These are phyloP conservation scores for Parathielavia hyrcaniae DNA, from an alignment of 495 filamentous ascomycete genomes.

Conservation along the genomic window DNA sequence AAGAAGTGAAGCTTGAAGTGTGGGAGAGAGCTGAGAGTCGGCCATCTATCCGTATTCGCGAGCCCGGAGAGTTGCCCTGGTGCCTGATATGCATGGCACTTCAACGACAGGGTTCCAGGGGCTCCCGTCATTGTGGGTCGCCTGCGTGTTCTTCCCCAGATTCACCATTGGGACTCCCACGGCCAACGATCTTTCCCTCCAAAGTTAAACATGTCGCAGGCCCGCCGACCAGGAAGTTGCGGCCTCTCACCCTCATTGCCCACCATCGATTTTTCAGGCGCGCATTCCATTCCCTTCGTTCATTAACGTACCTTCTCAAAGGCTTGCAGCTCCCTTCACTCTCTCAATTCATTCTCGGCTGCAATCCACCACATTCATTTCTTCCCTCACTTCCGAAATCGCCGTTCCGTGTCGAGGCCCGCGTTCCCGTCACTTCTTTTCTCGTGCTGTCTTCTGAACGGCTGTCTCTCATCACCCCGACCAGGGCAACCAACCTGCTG, in stretches of 20 bases:
- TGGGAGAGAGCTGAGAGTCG: no score
- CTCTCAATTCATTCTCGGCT: neutral
- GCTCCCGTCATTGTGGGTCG: neutral
- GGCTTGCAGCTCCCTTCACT: neutral
- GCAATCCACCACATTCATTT: constrained; percentile 15
- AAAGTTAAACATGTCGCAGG: constrained; percentile 10
- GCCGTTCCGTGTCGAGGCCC: constrained; percentile 7
- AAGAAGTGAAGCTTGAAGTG: no score
- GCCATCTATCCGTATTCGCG: no score
- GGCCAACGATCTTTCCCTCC: no score
- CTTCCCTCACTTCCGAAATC: neutral
- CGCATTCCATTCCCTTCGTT: constrained; percentile 13
- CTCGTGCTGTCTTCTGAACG: neutral
- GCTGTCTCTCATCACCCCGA: neutral
- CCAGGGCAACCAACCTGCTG: no score
- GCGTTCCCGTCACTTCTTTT: constrained; percentile 18
- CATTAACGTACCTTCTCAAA: neutral
- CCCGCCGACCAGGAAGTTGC: constrained; percentile 1
- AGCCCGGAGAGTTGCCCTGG: neutral
- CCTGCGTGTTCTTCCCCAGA: neutral
- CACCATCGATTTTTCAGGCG: neutral
- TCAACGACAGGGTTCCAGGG: neutral
- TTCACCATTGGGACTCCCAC: neutral
- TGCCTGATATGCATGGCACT: neutral
- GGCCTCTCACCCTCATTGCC: neutral